Percentiles rank a stretch among this genome's conserved stretches.
Conservation (phyloP, 371 early-diverging fungal genomes). For the Rhizopus microsporus region DNA sequence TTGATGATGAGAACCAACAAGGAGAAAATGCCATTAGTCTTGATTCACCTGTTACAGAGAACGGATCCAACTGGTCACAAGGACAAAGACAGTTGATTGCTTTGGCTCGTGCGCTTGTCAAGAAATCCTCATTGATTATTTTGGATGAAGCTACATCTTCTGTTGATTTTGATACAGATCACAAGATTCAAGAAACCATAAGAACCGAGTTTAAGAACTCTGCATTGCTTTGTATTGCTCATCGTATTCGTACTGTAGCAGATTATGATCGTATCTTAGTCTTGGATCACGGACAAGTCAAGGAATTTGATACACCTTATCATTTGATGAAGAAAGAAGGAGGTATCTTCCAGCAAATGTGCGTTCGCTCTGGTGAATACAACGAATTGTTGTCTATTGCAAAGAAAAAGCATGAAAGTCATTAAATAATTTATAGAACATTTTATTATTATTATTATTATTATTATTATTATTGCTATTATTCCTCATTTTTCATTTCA, state of each 20-base stretch:
- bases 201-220: constrained; percentile 66
- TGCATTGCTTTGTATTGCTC: constrained; percentile 77
- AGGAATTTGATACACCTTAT: constrained; percentile 75
- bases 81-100: constrained; percentile 91
- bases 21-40: constrained; percentile 54
- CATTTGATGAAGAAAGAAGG: constrained; percentile 55
- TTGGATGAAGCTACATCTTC: constrained; percentile 88
- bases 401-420: constrained; percentile 15
- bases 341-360: constrained; percentile 65
- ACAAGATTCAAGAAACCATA: constrained; percentile 80
- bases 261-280: constrained; percentile 89
- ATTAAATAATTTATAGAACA: not conserved
- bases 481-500: too few relatives aligned
- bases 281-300: constrained; percentile 76
- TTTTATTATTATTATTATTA: too few relatives aligned
- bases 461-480: too few relatives aligned
- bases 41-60: constrained; percentile 65
- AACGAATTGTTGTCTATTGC: constrained; percentile 43
- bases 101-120: constrained; percentile 82
- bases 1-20: constrained; percentile 53
- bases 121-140: constrained; percentile 73
- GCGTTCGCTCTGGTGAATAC: constrained; percentile 69
- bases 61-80: constrained; percentile 81
- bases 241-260: constrained; percentile 85
- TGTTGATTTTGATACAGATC: constrained; percentile 78